phyloP scores from a whole-genome alignment of 306 rosid genomes.

The Cajanus cajan region DNA sequence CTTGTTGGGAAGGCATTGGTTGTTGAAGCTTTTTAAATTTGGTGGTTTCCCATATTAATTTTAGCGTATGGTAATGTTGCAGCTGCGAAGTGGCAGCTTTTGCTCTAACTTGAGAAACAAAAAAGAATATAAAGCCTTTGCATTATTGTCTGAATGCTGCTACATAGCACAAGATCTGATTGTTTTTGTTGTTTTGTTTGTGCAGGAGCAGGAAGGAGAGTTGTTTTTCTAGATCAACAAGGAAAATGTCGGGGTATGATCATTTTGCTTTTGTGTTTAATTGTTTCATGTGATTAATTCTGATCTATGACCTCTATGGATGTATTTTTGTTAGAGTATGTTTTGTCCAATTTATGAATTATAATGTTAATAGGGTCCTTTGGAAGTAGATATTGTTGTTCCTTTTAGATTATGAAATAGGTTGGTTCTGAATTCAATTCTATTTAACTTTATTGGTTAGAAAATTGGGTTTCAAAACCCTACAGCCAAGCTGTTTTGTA shows the following conservation, averaged over 20 bases:
- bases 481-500: background rate
- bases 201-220: constrained; percentile 47
- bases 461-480: background rate
- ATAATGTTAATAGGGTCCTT: background rate
- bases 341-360: background rate
- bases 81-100: background rate
- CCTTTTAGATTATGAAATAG: background rate
- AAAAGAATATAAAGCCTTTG: background rate
- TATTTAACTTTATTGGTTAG: background rate
- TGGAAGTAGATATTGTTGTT: background rate
- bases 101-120: background rate
- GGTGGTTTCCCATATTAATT: background rate
- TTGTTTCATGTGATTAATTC: background rate
- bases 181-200: background rate
- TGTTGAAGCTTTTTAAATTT: background rate
- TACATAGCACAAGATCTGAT: background rate
- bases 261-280: background rate
- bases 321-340: background rate
- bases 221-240: background rate
- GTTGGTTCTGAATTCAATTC: background rate
- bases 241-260: constrained; percentile 44
- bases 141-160: background rate
- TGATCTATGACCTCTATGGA: background rate
- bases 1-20: background rate
- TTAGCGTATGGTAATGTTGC: background rate